Evolutionary conservation across 192 early-diverging fungal species (phyloP).

Genomic region (Coemansia sp.): DNA sequence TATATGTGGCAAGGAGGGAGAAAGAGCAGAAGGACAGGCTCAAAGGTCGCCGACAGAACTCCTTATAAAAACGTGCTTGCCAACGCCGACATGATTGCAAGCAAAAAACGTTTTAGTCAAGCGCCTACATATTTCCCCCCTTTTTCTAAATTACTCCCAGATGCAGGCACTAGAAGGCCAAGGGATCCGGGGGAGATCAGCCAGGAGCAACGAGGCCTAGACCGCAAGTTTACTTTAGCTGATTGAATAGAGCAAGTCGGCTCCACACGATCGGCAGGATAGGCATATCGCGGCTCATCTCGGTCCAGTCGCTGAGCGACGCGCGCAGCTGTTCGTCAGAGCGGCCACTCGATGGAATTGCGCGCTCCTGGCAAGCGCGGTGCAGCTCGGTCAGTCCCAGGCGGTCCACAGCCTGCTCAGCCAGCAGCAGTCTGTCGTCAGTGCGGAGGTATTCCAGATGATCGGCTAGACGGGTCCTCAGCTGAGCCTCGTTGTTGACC

Average conservation of each 20-base stretch:
- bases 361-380: constrained; percentile 47
- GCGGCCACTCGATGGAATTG: constrained; percentile 32
- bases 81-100: neutral
- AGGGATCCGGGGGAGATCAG: neutral
- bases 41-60: neutral
- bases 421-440: constrained; percentile 31
- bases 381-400: constrained; percentile 36
- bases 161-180: neutral
- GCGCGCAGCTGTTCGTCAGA: constrained; percentile 17
- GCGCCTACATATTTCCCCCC: neutral
- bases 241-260: constrained; percentile 33
- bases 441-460: constrained; percentile 22
- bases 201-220: neutral
- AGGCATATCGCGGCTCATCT: neutral
- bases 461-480: constrained; percentile 12
- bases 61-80: neutral
- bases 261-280: constrained; percentile 47
- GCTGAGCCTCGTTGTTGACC: neutral
- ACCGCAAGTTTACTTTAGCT: neutral
- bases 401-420: constrained; percentile 22
- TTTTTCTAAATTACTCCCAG: neutral
- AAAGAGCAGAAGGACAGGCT: neutral
- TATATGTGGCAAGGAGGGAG: neutral
- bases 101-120: neutral
- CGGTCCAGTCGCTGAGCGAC: constrained; percentile 27